Base-by-base conservation (phyloP, 345 rosid genomes). In the Bretschneidera sinensis region DNA sequence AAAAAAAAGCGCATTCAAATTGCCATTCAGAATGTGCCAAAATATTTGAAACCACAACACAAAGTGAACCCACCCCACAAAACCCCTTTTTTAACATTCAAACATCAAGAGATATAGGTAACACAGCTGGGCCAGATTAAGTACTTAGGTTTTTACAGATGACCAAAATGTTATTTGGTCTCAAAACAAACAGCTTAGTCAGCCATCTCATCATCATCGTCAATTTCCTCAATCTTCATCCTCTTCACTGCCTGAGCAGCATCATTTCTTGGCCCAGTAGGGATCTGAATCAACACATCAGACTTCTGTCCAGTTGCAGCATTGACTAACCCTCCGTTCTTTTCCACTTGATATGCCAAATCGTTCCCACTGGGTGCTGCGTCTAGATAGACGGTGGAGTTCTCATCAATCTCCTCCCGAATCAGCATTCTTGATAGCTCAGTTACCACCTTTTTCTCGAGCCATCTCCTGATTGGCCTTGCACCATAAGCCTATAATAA, bases 401-500 rank as follows among this genome's bases (percentile, higher is more conserved):
- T 94, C 60, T 90, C 99, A 18, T 94, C 95, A 0, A 94, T 90
- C 43, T 94, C 97, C 24, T 83, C 97, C 64, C 84, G 81, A 39
- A 94, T 51, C 0, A 94, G 84, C 99, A 90, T 86, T 64, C 78
- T 84, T 0, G 96, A 94, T 10, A 94, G 70, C 71, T 88, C 89
- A 0, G 99, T 94, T 0, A 94, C 97, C 68, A 94, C 97, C 76
- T 72, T 90, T 76, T 61, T 90, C 81, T 94, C 97, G 0, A 94
- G 89, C 99, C 97, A 94, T 56, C 99, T 86, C 72, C 99, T 72
- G 21, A 94, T 86, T 0, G 97, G 96, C 31, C 97, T 78, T 1
- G 97, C 96, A 8, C 99, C 96, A 57, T 88, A 94, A 0, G 87
- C 95, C 97, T 90, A 43, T 48, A 54, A n/a, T 61, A 24, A 35